Conservation (phyloP, 192 early-diverging fungal genomes). For the Dimargaris xerosporica region DNA sequence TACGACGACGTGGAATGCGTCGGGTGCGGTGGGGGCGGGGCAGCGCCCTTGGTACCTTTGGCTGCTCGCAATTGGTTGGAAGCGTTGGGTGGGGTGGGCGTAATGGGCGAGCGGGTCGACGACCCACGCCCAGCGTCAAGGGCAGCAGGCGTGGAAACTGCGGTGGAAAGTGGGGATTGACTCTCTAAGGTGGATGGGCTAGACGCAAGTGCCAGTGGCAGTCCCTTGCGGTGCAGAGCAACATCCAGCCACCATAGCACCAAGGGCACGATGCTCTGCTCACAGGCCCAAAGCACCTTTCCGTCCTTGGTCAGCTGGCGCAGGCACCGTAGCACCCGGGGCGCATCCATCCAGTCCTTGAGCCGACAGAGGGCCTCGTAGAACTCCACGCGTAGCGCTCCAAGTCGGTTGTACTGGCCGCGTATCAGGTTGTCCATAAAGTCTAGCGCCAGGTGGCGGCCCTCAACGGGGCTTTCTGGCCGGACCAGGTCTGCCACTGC, state of each 20-base stretch:
- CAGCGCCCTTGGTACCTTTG: background rate
- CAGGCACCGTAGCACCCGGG: conserved; percentile 2
- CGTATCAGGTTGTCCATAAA: conserved; percentile 10
- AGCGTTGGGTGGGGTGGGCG: background rate
- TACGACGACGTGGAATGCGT: conserved; percentile 6
- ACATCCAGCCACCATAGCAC: conserved; percentile 7
- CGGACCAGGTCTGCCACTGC: conserved; percentile 6
- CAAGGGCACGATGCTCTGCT: background rate
- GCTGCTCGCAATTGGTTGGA: background rate
- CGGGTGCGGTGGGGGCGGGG: background rate
- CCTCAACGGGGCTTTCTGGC: background rate
- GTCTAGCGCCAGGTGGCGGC: conserved; percentile 4
- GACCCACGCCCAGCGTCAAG: background rate
- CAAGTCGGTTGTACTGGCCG: conserved; percentile 9
- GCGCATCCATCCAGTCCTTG: background rate
- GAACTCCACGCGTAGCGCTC: conserved; percentile 1
- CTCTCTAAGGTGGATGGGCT: background rate
- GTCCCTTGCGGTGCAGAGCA: background rate
- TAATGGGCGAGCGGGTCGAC: background rate
- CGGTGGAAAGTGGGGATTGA: background rate
- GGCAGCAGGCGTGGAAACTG: background rate
- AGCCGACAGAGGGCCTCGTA: background rate
- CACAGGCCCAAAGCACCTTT: conserved; percentile 4
- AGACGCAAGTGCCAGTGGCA: background rate
- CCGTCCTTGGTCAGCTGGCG: conserved; percentile 11